Conservation (phyloP, 2,329 filamentous ascomycete genomes). For the Dothideomycetes sp. region DNA sequence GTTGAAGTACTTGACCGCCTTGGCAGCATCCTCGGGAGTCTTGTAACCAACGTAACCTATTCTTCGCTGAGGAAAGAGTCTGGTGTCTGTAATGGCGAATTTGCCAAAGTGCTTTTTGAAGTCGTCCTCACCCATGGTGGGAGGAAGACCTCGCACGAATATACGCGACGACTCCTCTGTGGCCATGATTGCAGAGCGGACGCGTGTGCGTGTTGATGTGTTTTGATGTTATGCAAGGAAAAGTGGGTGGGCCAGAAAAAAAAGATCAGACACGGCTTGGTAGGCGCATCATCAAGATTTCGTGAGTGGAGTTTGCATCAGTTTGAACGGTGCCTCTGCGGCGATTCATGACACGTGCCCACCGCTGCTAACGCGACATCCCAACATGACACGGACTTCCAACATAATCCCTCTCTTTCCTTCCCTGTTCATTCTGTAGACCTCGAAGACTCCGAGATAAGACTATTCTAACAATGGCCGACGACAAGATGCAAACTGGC, state of each 20-base stretch:
- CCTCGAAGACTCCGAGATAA: neutral
- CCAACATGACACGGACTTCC: conserved; percentile 5
- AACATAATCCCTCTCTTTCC: neutral
- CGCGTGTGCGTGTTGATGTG: neutral
- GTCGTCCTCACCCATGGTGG: conserved; percentile 71
- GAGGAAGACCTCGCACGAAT: conserved; percentile 65
- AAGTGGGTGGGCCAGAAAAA: too few relatives aligned
- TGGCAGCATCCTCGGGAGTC: conserved; percentile 64
- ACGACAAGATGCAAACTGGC: conserved; percentile 16
- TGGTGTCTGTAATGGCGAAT: conserved; percentile 77
- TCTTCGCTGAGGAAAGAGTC: conserved; percentile 76
- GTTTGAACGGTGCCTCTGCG: conserved; percentile 5
- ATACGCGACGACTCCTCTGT: conserved; percentile 60
- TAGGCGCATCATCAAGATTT: too few relatives aligned
- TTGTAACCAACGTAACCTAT: conserved; percentile 97
- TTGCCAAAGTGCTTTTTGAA: conserved; percentile 81
- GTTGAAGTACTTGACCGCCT: conserved; percentile 91
- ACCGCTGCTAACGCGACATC: neutral
- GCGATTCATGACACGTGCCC: conserved; percentile 5
- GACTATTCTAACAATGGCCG: conserved; percentile 22
- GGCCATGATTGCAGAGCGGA: neutral
- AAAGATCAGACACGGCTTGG: too few relatives aligned
- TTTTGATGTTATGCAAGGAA: too few relatives aligned
- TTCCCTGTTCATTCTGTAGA: neutral
- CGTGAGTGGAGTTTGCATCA: neutral